Evolutionary conservation across 2,329 filamentous ascomycete species (phyloP).

Genomic region (Diaporthe sp.): DNA sequence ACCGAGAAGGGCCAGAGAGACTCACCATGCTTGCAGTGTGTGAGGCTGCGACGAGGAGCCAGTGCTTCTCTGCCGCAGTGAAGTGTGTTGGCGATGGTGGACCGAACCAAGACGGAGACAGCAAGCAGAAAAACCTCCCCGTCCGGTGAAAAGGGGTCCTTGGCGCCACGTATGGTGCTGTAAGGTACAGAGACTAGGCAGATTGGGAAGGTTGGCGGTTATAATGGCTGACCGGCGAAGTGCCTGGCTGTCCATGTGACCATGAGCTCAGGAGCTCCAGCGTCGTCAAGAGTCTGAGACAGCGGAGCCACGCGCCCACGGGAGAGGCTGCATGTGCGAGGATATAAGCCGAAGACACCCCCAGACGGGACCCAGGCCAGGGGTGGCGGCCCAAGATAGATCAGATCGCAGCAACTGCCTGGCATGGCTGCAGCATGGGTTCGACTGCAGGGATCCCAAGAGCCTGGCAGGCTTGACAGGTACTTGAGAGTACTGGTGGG

Average conservation of each 20-base stretch:
- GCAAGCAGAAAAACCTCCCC: neutral
- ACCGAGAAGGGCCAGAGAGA: neutral
- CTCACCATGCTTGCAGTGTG: conserved; percentile 38
- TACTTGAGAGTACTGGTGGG: neutral
- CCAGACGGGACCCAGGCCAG: conserved; percentile 3
- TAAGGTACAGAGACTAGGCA: conserved; percentile 4
- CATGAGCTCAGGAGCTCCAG: conserved; percentile 23
- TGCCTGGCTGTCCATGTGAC: conserved; percentile 29
- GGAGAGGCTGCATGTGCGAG: conserved; percentile 30
- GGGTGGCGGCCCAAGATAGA: conserved; percentile 20
- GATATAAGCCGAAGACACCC: conserved; percentile 25
- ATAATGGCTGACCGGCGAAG: conserved; percentile 8
- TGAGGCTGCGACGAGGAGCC: conserved; percentile 34
- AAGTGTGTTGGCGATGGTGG: conserved; percentile 12
- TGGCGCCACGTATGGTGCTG: conserved; percentile 2
- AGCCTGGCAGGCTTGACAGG: neutral
- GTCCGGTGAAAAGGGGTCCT: neutral
- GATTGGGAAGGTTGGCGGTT: conserved; percentile 25
- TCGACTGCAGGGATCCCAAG: neutral
- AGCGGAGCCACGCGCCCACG: conserved; percentile 23
- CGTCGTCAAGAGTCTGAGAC: conserved; percentile 28
- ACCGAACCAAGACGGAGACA: neutral
- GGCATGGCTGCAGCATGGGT: conserved; percentile 9
- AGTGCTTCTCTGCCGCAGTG: conserved; percentile 26
- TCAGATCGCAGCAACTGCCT: conserved; percentile 22